Base-by-base conservation (phyloP, 371 early-diverging fungal species). In the Mucor sp. region DNA sequence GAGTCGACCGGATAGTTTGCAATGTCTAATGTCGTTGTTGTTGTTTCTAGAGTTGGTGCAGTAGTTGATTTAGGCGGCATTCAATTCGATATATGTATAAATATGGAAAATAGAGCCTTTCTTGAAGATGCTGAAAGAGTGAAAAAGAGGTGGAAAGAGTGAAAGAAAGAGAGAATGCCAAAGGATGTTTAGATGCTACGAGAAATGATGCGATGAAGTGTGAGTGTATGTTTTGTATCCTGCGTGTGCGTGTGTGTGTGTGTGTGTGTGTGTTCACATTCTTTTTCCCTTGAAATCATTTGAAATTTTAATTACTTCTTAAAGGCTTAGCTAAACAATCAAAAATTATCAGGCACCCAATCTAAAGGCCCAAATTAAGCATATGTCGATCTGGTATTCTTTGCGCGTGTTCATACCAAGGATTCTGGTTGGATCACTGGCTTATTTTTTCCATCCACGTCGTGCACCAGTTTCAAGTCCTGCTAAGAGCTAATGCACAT, bases 1-100 rank as follows among this genome's bases (percentile, higher is more conserved):
- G 64, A 67, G 14, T 62, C 55, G 8, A 75, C 67, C 27, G 83
- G 79, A 63, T 78, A 78, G 21, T 74, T 66, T 56, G 77, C 80
- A 47, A 82, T 79, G 65, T 82, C 69, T 17, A 82, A 62, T 11
- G 53, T 21, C 1, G 50, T 25, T 23, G 50, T 53, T 53, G 53
- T 53, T 53, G 25, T 27, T 27, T 41, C 17, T 41, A 17, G 15
- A 17, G 27, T 50, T 66, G 66, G 21, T 69, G 58, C 14, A 15
- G 23, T 44, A 5, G 33, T 53, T 33, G 39, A 37, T 39, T 47
- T 61, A 28, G 58, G 44, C 25, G 55, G 47, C 66, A 71, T 65
- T 57, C 62, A 47, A 30, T 35, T 53, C 27, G 15, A 53, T 53
- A 53, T 14, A 53, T 53, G 53, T 53, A 53, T 53, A 53, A 53